Conservation (phyloP, 805 yeast species). For the Danielia reshetovae region DNA sequence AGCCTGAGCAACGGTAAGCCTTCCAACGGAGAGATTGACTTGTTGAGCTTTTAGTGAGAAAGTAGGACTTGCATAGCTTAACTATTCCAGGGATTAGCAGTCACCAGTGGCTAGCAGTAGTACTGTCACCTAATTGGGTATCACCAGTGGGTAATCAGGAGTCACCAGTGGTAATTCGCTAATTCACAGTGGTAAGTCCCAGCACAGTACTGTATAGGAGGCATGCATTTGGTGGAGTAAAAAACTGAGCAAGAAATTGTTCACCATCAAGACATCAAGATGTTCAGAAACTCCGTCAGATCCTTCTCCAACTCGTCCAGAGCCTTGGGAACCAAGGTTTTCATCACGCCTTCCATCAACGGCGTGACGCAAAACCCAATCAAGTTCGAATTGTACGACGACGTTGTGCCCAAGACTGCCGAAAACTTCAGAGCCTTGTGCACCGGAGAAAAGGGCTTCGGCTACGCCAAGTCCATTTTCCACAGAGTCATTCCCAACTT, state of each 20-base stretch:
- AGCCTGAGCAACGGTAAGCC: not conserved
- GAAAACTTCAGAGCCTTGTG: slow-evolving; percentile 17
- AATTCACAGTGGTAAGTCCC: too few relatives aligned
- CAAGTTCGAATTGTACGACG: slow-evolving; percentile 18
- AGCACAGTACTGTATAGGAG: too few relatives aligned
- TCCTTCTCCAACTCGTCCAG: slow-evolving; percentile 46
- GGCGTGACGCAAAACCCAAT: slow-evolving; percentile 19
- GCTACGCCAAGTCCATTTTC: slow-evolving; percentile 14
- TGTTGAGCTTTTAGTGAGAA: slow-evolving; percentile 39
- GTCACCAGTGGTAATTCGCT: too few relatives aligned
- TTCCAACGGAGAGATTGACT: slow-evolving; percentile 40
- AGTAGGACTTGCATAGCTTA: not conserved
- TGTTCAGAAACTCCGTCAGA: slow-evolving; percentile 35
- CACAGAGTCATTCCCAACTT: slow-evolving; percentile 17
- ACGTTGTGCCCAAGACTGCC: slow-evolving; percentile 16
- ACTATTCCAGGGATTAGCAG: too few relatives aligned
- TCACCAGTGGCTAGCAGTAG: too few relatives aligned
- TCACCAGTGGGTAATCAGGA: too few relatives aligned
- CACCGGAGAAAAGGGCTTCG: slow-evolving; percentile 18
- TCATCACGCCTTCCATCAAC: slow-evolving; percentile 51
- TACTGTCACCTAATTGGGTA: too few relatives aligned
- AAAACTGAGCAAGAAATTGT: too few relatives aligned
- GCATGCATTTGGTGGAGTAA: too few relatives aligned
- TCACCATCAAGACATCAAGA: too few relatives aligned
- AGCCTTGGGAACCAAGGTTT: slow-evolving; percentile 50